Evolutionary conservation across 805 yeast genomes (phyloP).

Genomic region (Cyberlindnera euphorbiae): DNA sequence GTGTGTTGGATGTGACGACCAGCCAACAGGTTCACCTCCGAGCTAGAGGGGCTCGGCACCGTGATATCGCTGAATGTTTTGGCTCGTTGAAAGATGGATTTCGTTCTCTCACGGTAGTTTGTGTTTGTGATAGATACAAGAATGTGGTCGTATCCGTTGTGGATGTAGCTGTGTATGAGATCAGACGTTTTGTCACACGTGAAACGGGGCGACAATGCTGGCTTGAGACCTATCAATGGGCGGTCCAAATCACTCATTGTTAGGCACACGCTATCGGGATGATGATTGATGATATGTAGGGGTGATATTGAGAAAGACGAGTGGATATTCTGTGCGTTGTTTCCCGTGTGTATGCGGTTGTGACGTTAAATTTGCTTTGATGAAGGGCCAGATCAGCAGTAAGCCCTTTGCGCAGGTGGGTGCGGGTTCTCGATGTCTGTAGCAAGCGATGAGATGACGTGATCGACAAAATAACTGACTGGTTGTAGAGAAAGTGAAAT

Average conservation of each 20-base stretch:
- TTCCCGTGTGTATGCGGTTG: no score
- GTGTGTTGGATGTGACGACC: conserved; percentile 38
- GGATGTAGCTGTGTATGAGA: conserved; percentile 25
- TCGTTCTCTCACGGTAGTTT: conserved; percentile 41
- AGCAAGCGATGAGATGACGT: not conserved
- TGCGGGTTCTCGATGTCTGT: no score
- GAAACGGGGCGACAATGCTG: conserved; percentile 31
- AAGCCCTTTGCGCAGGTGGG: no score
- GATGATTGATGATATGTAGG: no score
- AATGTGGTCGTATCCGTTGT: conserved; percentile 46
- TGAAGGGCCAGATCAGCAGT: no score
- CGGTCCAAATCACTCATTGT: conserved; percentile 10
- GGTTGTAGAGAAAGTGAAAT: no score
- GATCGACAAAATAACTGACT: no score
- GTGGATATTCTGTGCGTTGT: no score
- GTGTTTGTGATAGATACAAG: conserved; percentile 52
- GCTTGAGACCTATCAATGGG: conserved; percentile 42
- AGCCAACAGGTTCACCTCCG: conserved; percentile 39
- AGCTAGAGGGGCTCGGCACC: conserved; percentile 37
- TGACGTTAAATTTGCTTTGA: no score
- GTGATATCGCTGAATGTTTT: conserved; percentile 21
- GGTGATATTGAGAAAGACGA: no score
- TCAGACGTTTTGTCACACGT: conserved; percentile 27
- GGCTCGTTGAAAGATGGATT: conserved; percentile 32
- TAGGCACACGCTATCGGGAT: no score